A percentile compares a stretch with the other conserved stretches of the same genome.
Conservation (phyloP, 306 rosid genomes). For the Vigna radiata region DNA sequence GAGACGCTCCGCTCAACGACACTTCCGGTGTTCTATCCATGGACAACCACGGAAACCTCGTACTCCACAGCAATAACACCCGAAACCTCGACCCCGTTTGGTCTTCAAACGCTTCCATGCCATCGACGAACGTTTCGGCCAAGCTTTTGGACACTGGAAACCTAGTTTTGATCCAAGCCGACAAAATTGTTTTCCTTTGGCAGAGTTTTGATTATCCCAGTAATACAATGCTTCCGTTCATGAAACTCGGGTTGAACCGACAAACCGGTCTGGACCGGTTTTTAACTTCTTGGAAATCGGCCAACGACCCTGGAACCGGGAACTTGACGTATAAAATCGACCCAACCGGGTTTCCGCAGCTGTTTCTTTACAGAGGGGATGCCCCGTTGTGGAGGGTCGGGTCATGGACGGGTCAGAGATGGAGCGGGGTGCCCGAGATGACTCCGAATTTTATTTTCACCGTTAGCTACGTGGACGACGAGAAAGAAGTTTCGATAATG, state of each 20-base stretch:
- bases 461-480: constrained; percentile 20
- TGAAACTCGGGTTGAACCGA: constrained; percentile 52
- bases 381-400: constrained; percentile 41
- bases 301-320: constrained; percentile 49
- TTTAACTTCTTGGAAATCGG: constrained; percentile 51
- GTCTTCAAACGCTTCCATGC: constrained; percentile 46
- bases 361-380: constrained; percentile 22
- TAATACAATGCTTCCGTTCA: constrained; percentile 48
- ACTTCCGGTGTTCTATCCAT: constrained; percentile 50
- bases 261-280: constrained; percentile 49
- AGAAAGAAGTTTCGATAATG: constrained; percentile 29
- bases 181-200: constrained; percentile 41
- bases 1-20: constrained; percentile 41
- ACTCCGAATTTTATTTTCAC: constrained; percentile 47
- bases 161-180: constrained; percentile 37
- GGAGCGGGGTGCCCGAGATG: constrained; percentile 60
- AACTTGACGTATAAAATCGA: constrained; percentile 41
- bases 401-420: constrained; percentile 53
- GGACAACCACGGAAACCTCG: constrained; percentile 48
- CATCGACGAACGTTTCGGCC: constrained; percentile 30
- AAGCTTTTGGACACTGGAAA: constrained; percentile 56
- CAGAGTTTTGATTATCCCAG: constrained; percentile 64
- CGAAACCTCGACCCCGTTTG: constrained; percentile 34
- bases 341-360: constrained; percentile 45
- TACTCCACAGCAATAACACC: constrained; percentile 28